Conservation (phyloP, 1,284 basidiomycete genomes). For the Agaricales sp. region DNA sequence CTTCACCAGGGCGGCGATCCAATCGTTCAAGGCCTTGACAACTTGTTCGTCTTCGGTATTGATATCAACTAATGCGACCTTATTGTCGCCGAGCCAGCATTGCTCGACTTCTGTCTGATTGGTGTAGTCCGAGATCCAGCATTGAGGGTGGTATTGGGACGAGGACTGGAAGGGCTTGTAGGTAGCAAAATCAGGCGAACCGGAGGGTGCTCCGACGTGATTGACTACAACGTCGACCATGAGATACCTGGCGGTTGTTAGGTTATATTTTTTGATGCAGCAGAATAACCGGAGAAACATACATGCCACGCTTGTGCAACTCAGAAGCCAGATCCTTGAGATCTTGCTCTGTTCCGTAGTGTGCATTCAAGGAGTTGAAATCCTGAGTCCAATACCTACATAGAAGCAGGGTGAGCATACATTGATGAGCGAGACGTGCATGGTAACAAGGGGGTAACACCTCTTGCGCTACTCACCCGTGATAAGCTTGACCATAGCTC, state of each 20-base stretch:
- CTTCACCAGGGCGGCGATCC: conserved; percentile 46
- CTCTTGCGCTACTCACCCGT: no score
- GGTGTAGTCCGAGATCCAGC: conserved; percentile 36
- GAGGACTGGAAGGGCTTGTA: conserved; percentile 25
- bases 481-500: conserved; percentile 54
- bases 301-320: conserved; percentile 63
- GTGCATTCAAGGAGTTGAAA: conserved; percentile 46
- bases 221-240: conserved; percentile 77
- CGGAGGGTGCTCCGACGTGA: conserved; percentile 33
- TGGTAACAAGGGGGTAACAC: conserved; percentile 2
- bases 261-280: not conserved
- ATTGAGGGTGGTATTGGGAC: conserved; percentile 25
- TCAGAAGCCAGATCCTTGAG: conserved; percentile 49
- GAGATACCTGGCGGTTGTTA: not conserved
- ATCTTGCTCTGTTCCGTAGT: conserved; percentile 57
- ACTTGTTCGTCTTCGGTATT: conserved; percentile 60
- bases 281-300: conserved; percentile 26
- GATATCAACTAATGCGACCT: conserved; percentile 55
- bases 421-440: not conserved
- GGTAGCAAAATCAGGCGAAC: conserved; percentile 25
- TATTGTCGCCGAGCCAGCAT: conserved; percentile 67
- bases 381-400: conserved; percentile 51
- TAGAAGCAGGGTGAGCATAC: not conserved
- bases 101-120: conserved; percentile 63
- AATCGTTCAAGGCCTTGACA: conserved; percentile 39